Conservation (phyloP, 2,329 filamentous ascomycete species). For the Ascochyta viciae-villosae region DNA sequence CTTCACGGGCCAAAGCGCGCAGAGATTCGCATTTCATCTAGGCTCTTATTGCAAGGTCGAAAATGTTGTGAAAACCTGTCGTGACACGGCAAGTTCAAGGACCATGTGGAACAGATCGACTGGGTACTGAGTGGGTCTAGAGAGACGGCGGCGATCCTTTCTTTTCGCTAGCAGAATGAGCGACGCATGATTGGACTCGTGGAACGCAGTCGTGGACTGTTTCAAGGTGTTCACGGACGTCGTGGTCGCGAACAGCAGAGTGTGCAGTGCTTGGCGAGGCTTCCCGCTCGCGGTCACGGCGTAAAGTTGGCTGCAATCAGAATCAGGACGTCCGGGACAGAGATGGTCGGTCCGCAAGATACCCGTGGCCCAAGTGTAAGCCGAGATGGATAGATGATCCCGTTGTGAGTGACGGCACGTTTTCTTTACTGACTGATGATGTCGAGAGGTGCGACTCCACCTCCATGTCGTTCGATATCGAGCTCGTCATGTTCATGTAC, state of each 20-base stretch:
- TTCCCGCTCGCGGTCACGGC: conserved; percentile 7
- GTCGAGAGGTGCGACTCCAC: not conserved
- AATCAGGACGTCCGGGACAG: no score
- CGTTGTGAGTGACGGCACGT: not conserved
- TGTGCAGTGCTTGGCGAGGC: conserved; percentile 16
- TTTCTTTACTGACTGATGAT: not conserved
- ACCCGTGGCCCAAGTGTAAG: not conserved
- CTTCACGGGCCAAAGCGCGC: not conserved
- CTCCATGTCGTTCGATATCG: conserved; percentile 1
- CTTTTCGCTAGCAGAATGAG: conserved; percentile 13
- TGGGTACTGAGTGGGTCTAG: conserved; percentile 12
- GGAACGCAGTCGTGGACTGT: conserved; percentile 19
- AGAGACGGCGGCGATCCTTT: conserved; percentile 15
- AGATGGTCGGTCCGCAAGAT: no score
- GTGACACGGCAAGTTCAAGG: conserved; percentile 12
- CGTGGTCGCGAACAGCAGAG: conserved; percentile 3
- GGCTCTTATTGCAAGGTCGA: not conserved
- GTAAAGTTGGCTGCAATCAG: no score
- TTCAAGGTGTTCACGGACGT: conserved; percentile 3
- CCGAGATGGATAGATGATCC: not conserved
- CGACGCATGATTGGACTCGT: conserved; percentile 13
- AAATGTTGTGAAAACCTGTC: conserved; percentile 11
- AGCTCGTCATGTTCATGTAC: not conserved
- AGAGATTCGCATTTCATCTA: not conserved
- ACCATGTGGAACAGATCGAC: not conserved